These are phyloP conservation scores for Metschnikowia sp. DNA, from an alignment of 805 yeast species.

Conservation along the genomic window DNA sequence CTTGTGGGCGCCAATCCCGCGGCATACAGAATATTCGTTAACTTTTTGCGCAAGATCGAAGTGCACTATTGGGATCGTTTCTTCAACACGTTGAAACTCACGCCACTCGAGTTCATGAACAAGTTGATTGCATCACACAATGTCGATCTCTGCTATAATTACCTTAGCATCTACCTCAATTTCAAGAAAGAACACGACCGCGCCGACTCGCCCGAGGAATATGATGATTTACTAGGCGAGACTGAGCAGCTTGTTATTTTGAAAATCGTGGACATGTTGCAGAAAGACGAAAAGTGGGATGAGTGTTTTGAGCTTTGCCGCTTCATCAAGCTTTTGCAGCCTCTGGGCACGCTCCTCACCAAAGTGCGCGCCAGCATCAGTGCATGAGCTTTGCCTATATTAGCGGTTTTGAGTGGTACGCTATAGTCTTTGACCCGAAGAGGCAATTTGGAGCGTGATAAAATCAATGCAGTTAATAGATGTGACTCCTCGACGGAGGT, in stretches of 20 bases:
- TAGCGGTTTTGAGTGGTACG: too few relatives aligned
- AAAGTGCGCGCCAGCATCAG: conserved; percentile 2
- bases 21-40: conserved; percentile 40
- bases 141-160: conserved; percentile 50
- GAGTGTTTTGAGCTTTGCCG: conserved; percentile 54
- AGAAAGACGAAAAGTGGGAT: conserved; percentile 42
- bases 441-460: too few relatives aligned
- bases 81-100: conserved; percentile 37
- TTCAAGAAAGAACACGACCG: conserved; percentile 36
- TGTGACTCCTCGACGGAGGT: too few relatives aligned
- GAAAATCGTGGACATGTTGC: conserved; percentile 43
- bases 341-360: conserved; percentile 31
- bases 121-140: conserved; percentile 37
- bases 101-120: conserved; percentile 46
- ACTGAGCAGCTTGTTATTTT: conserved; percentile 41
- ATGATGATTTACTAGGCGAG: conserved; percentile 8
- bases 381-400: not conserved
- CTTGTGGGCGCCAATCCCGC: conserved; percentile 18
- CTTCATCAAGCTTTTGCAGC: conserved; percentile 50
- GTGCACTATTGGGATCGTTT: conserved; percentile 51
- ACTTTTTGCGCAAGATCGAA: conserved; percentile 59
- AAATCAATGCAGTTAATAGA: too few relatives aligned
- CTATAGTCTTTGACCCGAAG: too few relatives aligned
- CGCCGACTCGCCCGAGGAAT: conserved; percentile 1
- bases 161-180: conserved; percentile 49